Percentiles rank a stretch among this genome's conserved stretches.
These are phyloP conservation scores for Colletotrichum cuscutae DNA, from an alignment of 2,329 filamentous ascomycete genomes.

Conservation along the genomic window DNA sequence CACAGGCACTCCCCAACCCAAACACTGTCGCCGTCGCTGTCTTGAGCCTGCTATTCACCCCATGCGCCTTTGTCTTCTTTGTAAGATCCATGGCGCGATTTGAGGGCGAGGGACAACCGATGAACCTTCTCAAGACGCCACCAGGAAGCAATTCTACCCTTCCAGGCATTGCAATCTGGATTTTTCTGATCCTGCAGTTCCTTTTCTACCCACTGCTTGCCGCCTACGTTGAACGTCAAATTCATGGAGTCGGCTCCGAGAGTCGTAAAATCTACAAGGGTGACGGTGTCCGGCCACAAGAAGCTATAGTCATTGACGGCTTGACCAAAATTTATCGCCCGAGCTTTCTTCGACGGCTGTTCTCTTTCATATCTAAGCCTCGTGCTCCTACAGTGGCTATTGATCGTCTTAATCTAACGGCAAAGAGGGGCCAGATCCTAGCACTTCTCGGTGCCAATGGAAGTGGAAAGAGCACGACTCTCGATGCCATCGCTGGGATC, in stretches of 20 bases:
- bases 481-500: slow-evolving; percentile 44
- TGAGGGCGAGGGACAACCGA: slow-evolving; percentile 69
- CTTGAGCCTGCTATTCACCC: slow-evolving; percentile 82
- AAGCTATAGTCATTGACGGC: slow-evolving; percentile 74
- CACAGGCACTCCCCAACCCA: slow-evolving; percentile 76
- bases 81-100: slow-evolving; percentile 80
- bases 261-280: slow-evolving; percentile 49
- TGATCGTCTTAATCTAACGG: slow-evolving; percentile 75
- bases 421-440: slow-evolving; percentile 83
- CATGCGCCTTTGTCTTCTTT: slow-evolving; percentile 90
- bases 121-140: slow-evolving; percentile 70
- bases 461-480: slow-evolving; percentile 83
- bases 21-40: slow-evolving; percentile 72
- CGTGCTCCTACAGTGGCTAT: slow-evolving; percentile 80
- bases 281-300: slow-evolving; percentile 48
- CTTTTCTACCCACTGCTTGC: slow-evolving; percentile 81
- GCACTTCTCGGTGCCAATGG: slow-evolving; percentile 75
- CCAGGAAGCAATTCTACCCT: slow-evolving; percentile 75
- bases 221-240: slow-evolving; percentile 73
- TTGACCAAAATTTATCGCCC: slow-evolving; percentile 85
- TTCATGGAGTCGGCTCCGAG: slow-evolving; percentile 66
- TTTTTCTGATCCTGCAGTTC: slow-evolving; percentile 82
- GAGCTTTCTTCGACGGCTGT: slow-evolving; percentile 66
- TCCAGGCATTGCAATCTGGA: slow-evolving; percentile 80
- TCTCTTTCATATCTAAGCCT: slow-evolving; percentile 56